Evolutionary conservation across 768 basidiomycete genomes (phyloP), one percentile per base, ranked within the genome.

Genomic region (Kwoniella dejecticola): DNA sequence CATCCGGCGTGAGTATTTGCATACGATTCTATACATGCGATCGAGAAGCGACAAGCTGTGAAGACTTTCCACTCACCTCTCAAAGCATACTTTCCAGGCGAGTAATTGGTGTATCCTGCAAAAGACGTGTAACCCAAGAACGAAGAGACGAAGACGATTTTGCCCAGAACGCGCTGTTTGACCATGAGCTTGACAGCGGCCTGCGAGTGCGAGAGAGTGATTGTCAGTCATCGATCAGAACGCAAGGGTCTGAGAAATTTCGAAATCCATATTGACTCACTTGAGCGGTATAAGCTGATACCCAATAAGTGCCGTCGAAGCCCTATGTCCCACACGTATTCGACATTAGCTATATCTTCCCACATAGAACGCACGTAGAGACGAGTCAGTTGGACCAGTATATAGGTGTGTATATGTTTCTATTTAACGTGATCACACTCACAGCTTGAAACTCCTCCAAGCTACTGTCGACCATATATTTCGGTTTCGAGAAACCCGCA

Each of bases 61-160:
- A n/a, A n/a, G n/a, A n/a, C n/a, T n/a, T n/a, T n/a, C n/a, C 17
- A 63, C 79, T 42, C 66, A 91, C 91, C 91, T 79, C 90, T 81
- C 5, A 95, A 75, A 7, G 93, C 93, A 68, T 89, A 88, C 74
- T 95, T 95, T 10, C 86, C 88, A 0, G 91, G 90, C 0, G 89
- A 81, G 77, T 95, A 95, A 0, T 86, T 84, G 1, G 87, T 82
- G 68, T 87, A 95, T 0, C 93, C 92, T 2, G 89, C 79, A 56
- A 92, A 84, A 1, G 85, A 83, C 81, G 91, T 87, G 69, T 86
- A 86, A 1, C 86, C 89, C 11, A 92, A 78, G 4, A 86, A 85
- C 0, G 89, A 91, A 0, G 86, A 86, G 24, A 90, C 84, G 40
- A 95, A 85, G 17, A 89, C 82, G 38, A 92, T 86, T 73, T 88